Evolutionary conservation across 73 alveolate genomes (phyloP).

Genomic region (Tetrahymena malaccensis): DNA sequence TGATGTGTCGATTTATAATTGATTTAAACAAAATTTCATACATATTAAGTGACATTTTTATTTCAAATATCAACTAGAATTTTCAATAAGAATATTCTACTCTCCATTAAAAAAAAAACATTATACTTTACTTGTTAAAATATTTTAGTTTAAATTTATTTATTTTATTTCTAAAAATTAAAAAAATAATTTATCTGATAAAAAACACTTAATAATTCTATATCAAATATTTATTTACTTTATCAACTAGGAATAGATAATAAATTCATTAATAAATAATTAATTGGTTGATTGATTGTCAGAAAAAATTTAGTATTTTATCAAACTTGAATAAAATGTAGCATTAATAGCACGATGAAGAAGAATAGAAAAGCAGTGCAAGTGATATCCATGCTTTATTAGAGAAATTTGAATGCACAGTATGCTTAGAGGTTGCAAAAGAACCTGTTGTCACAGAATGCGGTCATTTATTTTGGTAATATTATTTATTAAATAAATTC

Average conservation of each 20-base stretch:
- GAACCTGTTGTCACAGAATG: slow-evolving; percentile 88
- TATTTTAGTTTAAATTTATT: too few relatives aligned
- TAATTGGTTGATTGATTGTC: too few relatives aligned
- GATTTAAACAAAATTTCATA: background rate
- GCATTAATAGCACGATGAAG: background rate
- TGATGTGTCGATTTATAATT: background rate
- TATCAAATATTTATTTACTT: background rate
- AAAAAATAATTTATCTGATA: too few relatives aligned
- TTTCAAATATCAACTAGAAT: background rate
- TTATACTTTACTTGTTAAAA: too few relatives aligned
- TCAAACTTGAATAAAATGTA: background rate
- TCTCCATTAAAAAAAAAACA: background rate
- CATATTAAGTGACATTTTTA: background rate
- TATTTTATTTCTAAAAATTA: too few relatives aligned
- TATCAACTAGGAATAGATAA: background rate
- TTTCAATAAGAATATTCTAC: background rate
- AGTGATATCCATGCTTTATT: background rate
- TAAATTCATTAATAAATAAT: background rate
- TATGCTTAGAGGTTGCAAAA: slow-evolving; percentile 81
- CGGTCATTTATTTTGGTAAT: slow-evolving; percentile 80
- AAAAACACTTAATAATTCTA: too few relatives aligned
- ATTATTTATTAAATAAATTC: background rate
- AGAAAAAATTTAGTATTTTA: background rate
- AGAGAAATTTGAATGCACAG: slow-evolving; percentile 72
- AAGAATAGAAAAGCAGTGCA: background rate